Base-by-base conservation (phyloP, 345 rosid species). In the Hypericum androsaemum region DNA sequence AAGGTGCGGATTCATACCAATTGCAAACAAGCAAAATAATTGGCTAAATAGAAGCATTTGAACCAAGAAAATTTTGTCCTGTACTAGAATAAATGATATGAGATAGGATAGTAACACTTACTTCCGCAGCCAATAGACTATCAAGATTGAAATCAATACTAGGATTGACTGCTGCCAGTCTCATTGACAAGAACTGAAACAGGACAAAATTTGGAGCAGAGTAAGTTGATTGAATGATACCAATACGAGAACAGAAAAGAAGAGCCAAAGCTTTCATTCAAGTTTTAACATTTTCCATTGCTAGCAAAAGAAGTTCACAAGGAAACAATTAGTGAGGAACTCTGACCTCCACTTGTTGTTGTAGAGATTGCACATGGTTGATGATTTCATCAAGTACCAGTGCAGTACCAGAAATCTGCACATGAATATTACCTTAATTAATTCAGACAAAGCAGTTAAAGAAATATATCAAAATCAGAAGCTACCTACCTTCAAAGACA, bases 281-380 rank as follows among this genome's bases (percentile, higher is more conserved):
- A 6, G 36, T 41, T 37, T n/a, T 3, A n/a, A 47, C 35, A 57
- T 44, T 38, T 45, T 37, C 37, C 46, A 36, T 11, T 46, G 44
- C 14, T 37, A 13, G 15, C 10, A 37, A 46, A 14, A 46, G 12
- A 28, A 10, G 9, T 50, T 7, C 12, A 50, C 2, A 37, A n/a
- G 7, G 39, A 50, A 56, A 10, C 5, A 41, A 7, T 35, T 17
- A 52, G 53, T 39, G 56, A 53, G 68, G 52, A 60, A 67, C 53
- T 63, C 81, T 78, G 53, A 86, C 99, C 99, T 94, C 99, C 67
- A 94, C 99, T 76, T 94, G 94, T 50, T 71, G 84, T 64, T 94
- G 99, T 59, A 94, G 68, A 15, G 77, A 83, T 61, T 88, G 97
- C 40, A 94, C 97, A 50, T 94, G 99, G 66, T 79, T 88, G 70